Conservation (phyloP, 306 rosid species). For the Hylodesmum podocarpum region DNA sequence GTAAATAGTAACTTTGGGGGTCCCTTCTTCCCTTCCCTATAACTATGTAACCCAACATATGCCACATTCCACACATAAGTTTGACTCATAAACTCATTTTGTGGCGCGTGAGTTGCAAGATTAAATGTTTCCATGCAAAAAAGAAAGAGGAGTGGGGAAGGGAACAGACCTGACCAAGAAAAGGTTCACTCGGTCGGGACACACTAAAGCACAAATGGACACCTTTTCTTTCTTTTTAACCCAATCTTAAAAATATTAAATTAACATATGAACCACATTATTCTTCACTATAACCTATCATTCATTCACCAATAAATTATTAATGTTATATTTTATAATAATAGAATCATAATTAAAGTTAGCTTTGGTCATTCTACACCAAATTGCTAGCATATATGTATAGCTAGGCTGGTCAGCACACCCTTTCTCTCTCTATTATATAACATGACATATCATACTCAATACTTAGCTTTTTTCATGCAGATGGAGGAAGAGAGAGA, state of each 20-base stretch:
- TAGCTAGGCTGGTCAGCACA: slow-evolving; percentile 32
- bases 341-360: slow-evolving; percentile 36
- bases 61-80: not conserved
- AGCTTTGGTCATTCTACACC: slow-evolving; percentile 32
- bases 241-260: not conserved
- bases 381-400: slow-evolving; percentile 27
- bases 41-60: not conserved
- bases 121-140: slow-evolving; percentile 31
- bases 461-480: slow-evolving; percentile 51
- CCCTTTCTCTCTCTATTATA: slow-evolving; percentile 18
- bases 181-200: slow-evolving; percentile 57
- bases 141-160: slow-evolving; percentile 43
- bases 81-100: not conserved
- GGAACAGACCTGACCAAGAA: slow-evolving; percentile 50
- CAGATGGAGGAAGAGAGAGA: slow-evolving; percentile 38
- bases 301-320: slow-evolving; percentile 24
- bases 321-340: slow-evolving; percentile 27
- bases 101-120: slow-evolving; percentile 40
- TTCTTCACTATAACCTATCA: slow-evolving; percentile 37
- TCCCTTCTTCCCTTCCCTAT: not conserved
- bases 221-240: slow-evolving; percentile 28
- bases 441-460: slow-evolving; percentile 30
- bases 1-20: slow-evolving; percentile 8
- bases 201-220: slow-evolving; percentile 43
- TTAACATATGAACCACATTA: slow-evolving; percentile 15